These are phyloP conservation scores for Alloteropsis angusta DNA, from an alignment of 202 grass and related monocot genomes.

Conservation along the genomic window DNA sequence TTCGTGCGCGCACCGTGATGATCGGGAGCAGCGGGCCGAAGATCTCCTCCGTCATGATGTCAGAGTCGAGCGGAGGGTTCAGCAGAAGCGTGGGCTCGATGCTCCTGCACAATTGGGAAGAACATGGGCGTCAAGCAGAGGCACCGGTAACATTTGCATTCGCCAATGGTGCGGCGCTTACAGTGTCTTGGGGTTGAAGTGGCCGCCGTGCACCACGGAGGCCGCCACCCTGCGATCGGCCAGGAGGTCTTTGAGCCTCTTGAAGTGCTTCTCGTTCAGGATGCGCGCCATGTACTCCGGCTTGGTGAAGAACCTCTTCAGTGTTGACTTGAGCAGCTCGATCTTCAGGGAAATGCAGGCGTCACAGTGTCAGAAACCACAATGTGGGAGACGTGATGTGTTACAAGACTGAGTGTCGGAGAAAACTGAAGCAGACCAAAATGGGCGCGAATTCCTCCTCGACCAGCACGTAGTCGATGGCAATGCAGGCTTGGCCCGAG, in stretches of 20 bases:
- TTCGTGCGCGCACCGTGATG: slow-evolving; percentile 47
- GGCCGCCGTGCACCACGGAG: slow-evolving; percentile 61
- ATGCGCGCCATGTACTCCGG: slow-evolving; percentile 40
- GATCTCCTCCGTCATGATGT: slow-evolving; percentile 92
- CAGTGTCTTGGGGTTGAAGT: slow-evolving; percentile 49
- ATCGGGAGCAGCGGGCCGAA: slow-evolving; percentile 84
- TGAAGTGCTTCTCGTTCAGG: slow-evolving; percentile 52
- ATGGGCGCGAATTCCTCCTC: slow-evolving; percentile 55
- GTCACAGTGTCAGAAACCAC: background rate
- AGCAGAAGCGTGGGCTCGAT: slow-evolving; percentile 80
- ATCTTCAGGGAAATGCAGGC: slow-evolving; percentile 28
- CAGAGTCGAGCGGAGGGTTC: slow-evolving; percentile 73
- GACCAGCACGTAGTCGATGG: slow-evolving; percentile 70
- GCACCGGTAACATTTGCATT: background rate
- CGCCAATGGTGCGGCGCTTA: slow-evolving; percentile 20
- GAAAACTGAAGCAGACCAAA: slow-evolving; percentile 32
- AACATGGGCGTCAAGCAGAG: background rate
- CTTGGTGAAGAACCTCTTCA: slow-evolving; percentile 35
- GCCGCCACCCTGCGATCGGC: slow-evolving; percentile 34
- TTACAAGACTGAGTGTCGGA: background rate
- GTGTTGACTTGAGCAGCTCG: slow-evolving; percentile 51
- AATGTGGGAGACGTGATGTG: background rate
- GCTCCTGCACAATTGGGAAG: slow-evolving; percentile 31
- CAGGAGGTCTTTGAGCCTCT: slow-evolving; percentile 46
- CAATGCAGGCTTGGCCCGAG: slow-evolving; percentile 73